Base-by-base conservation (phyloP, 2,329 filamentous ascomycete genomes). In the Stemphylium vesicarium region DNA sequence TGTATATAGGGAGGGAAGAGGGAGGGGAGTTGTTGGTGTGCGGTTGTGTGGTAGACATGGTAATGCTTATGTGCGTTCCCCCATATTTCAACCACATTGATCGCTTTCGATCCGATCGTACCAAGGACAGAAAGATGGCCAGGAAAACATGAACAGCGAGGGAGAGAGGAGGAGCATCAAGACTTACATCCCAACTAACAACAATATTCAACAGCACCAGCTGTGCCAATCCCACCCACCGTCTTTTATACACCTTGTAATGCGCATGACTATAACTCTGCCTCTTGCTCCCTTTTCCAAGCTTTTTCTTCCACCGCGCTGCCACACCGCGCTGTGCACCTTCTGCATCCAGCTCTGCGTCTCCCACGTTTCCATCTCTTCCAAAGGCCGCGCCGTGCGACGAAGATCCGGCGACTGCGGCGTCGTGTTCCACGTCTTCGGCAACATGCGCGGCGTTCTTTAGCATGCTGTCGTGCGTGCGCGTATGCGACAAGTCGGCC, bases 151-250 rank as follows among this genome's bases (percentile, higher is more conserved):
- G n/a, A 16, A 35, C 29, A 39, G 40, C 4, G 4, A 10, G n/a
- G 35, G 29, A 40, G 46, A 15, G 12, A 29, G 9, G 38, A 12
- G 5, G n/a, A 20, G 11, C 16, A 20, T 50, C 39, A 37, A 29
- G 2, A 87, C 91, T 82, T 83, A 95, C 91, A 84, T 96, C 92
- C 94, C 94, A 98, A 70, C 91, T 96, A 37, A 96, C 89, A 57
- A 98, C 86, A 51, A 97, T 88, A 73, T 98, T 99, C 77, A 98
- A 81, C 68, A 98, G 77, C 6, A 92, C 89, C 70, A 98, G 78
- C 76, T 96, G 91, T 18, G 85, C 78, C 46, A 99, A 80, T 0
- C 95, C 95, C 73, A 96, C 90, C 87, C 92, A 99, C 39, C 95
- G 85, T 69, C 92, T 85, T 77, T 90, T 94, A 74, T 98, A 98